Conservation (phyloP, 169 alveolate species). For the Besnoitia besnoiti region DNA sequence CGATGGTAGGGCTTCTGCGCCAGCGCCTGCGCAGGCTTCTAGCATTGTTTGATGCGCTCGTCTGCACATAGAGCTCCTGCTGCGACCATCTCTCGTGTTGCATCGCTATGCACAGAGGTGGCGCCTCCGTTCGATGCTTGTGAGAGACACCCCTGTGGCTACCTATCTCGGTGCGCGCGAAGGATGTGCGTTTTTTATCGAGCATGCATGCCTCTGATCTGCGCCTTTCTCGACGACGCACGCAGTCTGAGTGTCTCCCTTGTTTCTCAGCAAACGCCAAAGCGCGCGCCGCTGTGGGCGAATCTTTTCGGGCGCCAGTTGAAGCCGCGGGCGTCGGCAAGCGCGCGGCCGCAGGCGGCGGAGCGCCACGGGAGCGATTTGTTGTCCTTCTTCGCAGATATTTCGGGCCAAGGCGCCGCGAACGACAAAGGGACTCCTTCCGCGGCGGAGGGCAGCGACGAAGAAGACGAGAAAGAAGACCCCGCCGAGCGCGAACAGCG, state of each 20-base stretch:
- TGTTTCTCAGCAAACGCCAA: neutral
- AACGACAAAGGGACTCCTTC: neutral
- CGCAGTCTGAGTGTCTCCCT: neutral
- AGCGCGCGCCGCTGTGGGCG: slow-evolving; percentile 15
- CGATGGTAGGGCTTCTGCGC: no score
- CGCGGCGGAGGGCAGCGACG: neutral
- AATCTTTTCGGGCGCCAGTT: neutral
- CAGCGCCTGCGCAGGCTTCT: no score
- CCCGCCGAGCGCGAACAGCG: neutral
- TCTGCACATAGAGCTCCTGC: no score
- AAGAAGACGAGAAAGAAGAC: neutral
- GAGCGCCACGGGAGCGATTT: slow-evolving; percentile 4
- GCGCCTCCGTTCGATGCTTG: no score
- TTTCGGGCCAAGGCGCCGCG: neutral
- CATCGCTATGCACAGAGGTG: no score
- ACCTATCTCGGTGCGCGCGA: no score
- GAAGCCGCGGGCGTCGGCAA: neutral
- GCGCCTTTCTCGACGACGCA: no score
- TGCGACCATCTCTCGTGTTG: no score
- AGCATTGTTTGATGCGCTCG: no score
- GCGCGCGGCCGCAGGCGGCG: neutral
- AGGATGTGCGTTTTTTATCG: no score
- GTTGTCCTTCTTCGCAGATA: neutral
- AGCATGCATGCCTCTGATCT: no score
- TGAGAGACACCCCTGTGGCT: no score